A percentile compares a stretch with the other conserved stretches of the same genome.
Conservation (phyloP, 2,329 filamentous ascomycete genomes). For the Tolypocladium inflatum region DNA sequence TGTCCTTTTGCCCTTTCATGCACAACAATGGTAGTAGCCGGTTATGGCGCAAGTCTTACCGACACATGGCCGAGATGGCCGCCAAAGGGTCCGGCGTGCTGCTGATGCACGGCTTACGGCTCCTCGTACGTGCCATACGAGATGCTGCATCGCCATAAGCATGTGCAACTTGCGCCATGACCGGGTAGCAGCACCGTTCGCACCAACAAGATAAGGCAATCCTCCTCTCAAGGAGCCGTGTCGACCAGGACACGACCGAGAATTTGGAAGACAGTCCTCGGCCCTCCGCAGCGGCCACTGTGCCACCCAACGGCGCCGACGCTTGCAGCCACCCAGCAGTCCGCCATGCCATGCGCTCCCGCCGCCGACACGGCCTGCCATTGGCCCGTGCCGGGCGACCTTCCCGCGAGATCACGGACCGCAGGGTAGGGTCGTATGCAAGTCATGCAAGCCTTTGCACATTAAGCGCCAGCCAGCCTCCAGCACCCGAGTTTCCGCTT, state of each 20-base stretch:
- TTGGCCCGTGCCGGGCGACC: neutral
- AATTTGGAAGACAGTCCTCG: too few species aligned
- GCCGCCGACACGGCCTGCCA: neutral
- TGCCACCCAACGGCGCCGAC: neutral
- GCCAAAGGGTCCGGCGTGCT: neutral
- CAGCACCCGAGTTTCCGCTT: neutral
- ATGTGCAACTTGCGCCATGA: neutral
- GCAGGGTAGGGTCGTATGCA: neutral
- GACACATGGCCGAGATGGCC: neutral
- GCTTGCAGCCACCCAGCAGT: too few species aligned
- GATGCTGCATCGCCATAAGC: neutral
- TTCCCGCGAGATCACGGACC: conserved; percentile 1
- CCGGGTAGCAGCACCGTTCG: neutral
- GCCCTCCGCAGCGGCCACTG: neutral
- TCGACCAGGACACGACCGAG: neutral
- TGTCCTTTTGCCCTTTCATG: too few species aligned
- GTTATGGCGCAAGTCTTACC: neutral
- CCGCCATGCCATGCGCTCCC: too few species aligned
- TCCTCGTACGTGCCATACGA: neutral
- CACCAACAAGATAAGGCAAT: neutral
- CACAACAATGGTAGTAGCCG: too few species aligned
- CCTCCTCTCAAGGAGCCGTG: neutral
- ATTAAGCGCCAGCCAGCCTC: conserved; percentile 1
- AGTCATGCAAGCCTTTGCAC: conserved; percentile 2
- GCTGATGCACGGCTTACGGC: neutral